Percentiles rank a stretch among this genome's conserved stretches.
Conservation (phyloP, 2,329 filamentous ascomycete species). For the Biscogniauxia sp. region DNA sequence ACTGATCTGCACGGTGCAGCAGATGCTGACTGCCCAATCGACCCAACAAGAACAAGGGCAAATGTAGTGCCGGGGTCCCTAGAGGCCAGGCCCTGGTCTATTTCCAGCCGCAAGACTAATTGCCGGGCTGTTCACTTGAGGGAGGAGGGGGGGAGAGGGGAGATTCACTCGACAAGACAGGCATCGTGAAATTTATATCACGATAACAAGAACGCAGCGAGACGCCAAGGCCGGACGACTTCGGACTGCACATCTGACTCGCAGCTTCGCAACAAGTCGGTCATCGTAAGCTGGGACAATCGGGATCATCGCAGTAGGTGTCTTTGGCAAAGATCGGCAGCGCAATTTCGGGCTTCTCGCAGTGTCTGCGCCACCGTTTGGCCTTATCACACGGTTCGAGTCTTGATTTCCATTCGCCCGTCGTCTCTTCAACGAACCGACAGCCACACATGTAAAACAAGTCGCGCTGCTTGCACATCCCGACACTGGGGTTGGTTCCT, state of each 20-base stretch:
- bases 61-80: background rate
- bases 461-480: constrained; percentile 26
- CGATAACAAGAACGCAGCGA: background rate
- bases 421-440: constrained; percentile 20
- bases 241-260: background rate
- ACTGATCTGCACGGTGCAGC: background rate
- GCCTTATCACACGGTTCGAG: constrained; percentile 21
- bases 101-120: background rate
- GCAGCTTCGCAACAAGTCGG: background rate
- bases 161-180: background rate
- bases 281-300: constrained; percentile 22
- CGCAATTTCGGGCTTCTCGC: constrained; percentile 21
- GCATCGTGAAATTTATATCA: background rate
- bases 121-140: background rate
- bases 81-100: background rate
- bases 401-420: constrained; percentile 19
- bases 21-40: background rate
- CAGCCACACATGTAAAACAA: constrained; percentile 28
- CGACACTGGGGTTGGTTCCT: background rate
- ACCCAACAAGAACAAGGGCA: background rate
- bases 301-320: constrained; percentile 24
- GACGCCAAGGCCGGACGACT: background rate
- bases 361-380: constrained; percentile 14
- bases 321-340: constrained; percentile 25
- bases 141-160: background rate